Base-by-base conservation (phyloP, 495 filamentous ascomycete genomes). In the Trichoderma asperelloides region DNA sequence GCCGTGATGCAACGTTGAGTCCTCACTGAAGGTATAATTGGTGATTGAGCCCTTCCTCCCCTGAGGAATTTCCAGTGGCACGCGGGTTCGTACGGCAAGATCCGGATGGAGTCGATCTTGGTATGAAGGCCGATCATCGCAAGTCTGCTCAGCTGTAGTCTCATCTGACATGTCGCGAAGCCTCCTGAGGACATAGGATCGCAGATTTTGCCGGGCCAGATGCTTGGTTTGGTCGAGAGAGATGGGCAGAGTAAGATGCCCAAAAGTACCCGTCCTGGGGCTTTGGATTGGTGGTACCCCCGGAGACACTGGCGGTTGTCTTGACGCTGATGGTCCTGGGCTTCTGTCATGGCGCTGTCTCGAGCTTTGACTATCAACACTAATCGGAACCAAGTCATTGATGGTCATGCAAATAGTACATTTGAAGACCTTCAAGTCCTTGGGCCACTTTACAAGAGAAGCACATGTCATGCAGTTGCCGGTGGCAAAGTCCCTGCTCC, bases 341-440 rank as follows among this genome's bases (percentile, higher is more conserved):
- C n/a, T 64, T 45, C 2, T 64, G 21, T 64, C 33, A 21, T 39
- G n/a, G 27, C 62, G 33, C 33, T 64, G 33, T 12, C n/a, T 64
- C 30, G 62, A 64, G 15, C 16, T 18, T 18, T 39, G 33, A 18
- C 62, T 64, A n/a, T 39, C 41, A 12, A 27, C 39, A n/a, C 64
- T 25, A 18, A 12, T 37, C 15, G 86, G 86, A 68, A 85, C 84
- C 62, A 96, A 73, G 73, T 96, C 93, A 70, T 95, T 96, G 71
- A 97, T 86, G 62, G 90, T 96, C 71, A 92, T 78, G 76, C 93
- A 97, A 62, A 89, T 86, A 40, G 90, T 89, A 76, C 93, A 97
- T 70, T 91, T 84, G 77, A 93, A 97, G 51, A 88, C 81, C 30
- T 84, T 83, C 70, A 94, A 74, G 66, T 88, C 82, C 68, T 82